Conservation (phyloP, 805 yeast genomes). For the Candida endomychidarum region DNA sequence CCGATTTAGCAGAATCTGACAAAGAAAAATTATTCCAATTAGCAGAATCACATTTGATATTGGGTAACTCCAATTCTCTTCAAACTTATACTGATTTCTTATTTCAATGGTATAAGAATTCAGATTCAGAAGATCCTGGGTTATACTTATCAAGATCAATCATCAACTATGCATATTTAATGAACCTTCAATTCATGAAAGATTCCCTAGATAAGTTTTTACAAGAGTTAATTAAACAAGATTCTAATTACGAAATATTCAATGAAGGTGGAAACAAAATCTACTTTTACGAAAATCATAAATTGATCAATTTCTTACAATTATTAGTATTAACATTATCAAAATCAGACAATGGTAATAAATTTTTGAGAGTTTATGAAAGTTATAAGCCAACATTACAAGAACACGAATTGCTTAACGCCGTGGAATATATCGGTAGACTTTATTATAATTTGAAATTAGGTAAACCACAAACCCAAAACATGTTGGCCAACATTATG, state of each 20-base stretch:
- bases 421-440: slow-evolving; percentile 59
- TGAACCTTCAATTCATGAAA: slow-evolving; percentile 61
- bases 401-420: slow-evolving; percentile 37
- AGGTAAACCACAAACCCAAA: slow-evolving; percentile 41
- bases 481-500: slow-evolving; percentile 64
- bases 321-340: slow-evolving; percentile 59
- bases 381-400: slow-evolving; percentile 46
- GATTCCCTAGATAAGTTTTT: slow-evolving; percentile 28
- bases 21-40: slow-evolving; percentile 49
- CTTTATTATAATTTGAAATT: slow-evolving; percentile 57
- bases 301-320: slow-evolving; percentile 67
- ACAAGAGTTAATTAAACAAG: slow-evolving; percentile 11
- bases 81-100: slow-evolving; percentile 45
- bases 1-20: slow-evolving; percentile 18
- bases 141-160: slow-evolving; percentile 56
- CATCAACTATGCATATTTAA: slow-evolving; percentile 68
- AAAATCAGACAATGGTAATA: slow-evolving; percentile 45
- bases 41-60: slow-evolving; percentile 71
- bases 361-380: slow-evolving; percentile 52
- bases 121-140: slow-evolving; percentile 32
- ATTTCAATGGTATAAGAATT: slow-evolving; percentile 37
- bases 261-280: slow-evolving; percentile 19
- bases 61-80: slow-evolving; percentile 60
- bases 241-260: slow-evolving; percentile 15
- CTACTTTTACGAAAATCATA: slow-evolving; percentile 40